A percentile compares a stretch with the other conserved stretches of the same genome.
phyloP scores from a whole-genome alignment of 768 basidiomycete genomes.

The Sarcodon aspratus region DNA sequence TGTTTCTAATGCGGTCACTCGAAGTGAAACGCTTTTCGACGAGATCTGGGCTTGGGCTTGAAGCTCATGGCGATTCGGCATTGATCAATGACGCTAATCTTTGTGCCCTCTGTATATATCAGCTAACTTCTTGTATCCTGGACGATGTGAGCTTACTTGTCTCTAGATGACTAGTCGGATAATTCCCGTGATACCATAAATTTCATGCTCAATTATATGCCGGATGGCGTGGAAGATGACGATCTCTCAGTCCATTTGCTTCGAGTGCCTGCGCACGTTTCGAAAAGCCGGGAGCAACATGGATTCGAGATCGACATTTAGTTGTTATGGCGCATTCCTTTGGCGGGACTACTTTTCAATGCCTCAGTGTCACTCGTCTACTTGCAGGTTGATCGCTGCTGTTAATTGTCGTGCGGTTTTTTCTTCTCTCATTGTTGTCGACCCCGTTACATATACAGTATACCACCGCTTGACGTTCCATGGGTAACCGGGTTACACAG shows the following conservation, averaged over 20 bases:
- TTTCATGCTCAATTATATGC: conserved; percentile 61
- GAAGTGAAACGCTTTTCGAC: conserved; percentile 31
- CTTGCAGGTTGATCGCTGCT: conserved; percentile 48
- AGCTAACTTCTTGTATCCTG: conserved; percentile 16
- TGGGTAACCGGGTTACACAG: background rate
- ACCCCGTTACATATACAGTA: conserved; percentile 60
- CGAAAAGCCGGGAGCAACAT: conserved; percentile 25
- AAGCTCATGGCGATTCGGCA: conserved; percentile 77
- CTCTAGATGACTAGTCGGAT: conserved; percentile 66
- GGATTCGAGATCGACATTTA: conserved; percentile 48
- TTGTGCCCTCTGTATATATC: conserved; percentile 53
- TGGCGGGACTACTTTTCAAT: conserved; percentile 48
- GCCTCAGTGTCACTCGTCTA: background rate
- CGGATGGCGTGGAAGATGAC: conserved; percentile 17
- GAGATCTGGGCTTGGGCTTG: conserved; percentile 75
- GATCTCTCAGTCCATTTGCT: conserved; percentile 41
- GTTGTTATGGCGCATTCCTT: conserved; percentile 76
- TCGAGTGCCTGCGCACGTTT: conserved; percentile 31
- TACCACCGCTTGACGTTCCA: background rate
- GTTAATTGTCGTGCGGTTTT: conserved; percentile 56
- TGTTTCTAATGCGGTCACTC: conserved; percentile 31
- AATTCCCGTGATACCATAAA: conserved; percentile 68
- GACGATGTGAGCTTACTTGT: background rate
- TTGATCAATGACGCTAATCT: conserved; percentile 50
- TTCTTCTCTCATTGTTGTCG: conserved; percentile 59